Evolutionary conservation across 768 basidiomycete genomes (phyloP).

Genomic region (Daedaleopsis sinensis): DNA sequence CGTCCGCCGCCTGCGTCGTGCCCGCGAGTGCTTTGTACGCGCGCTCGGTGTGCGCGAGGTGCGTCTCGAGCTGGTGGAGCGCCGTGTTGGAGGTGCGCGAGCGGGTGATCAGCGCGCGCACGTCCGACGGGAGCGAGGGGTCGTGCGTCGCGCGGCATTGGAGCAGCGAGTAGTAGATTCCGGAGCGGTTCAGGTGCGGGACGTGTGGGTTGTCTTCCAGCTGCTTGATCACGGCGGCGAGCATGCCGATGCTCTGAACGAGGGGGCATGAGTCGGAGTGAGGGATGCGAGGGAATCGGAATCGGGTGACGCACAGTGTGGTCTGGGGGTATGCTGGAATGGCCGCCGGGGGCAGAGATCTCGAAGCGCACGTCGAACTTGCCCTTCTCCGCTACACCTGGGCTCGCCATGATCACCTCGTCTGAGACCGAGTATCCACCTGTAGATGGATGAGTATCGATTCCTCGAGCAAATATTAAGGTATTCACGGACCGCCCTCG

Average conservation of each 20-base stretch:
- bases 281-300: neutral
- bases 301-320: constrained; percentile 62
- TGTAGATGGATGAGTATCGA: too few relatives aligned
- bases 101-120: constrained; percentile 50
- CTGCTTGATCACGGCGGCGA: constrained; percentile 67
- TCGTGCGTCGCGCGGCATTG: constrained; percentile 71
- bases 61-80: constrained; percentile 53
- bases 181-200: constrained; percentile 51
- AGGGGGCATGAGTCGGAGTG: neutral
- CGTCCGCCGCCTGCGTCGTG: constrained; percentile 80
- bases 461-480: neutral
- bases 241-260: constrained; percentile 48
- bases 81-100: constrained; percentile 53
- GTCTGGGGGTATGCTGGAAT: constrained; percentile 80
- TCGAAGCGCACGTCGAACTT: constrained; percentile 63
- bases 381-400: constrained; percentile 77
- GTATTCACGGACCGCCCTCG: constrained; percentile 67
- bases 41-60: constrained; percentile 38
- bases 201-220: constrained; percentile 68
- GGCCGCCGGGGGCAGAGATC: constrained; percentile 75
- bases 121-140: constrained; percentile 48
- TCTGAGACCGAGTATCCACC: constrained; percentile 44
- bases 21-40: constrained; percentile 51
- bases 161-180: constrained; percentile 60
- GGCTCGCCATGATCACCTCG: constrained; percentile 59